phyloP scores from a whole-genome alignment of 768 basidiomycete species.

The Piloderma croceum region DNA sequence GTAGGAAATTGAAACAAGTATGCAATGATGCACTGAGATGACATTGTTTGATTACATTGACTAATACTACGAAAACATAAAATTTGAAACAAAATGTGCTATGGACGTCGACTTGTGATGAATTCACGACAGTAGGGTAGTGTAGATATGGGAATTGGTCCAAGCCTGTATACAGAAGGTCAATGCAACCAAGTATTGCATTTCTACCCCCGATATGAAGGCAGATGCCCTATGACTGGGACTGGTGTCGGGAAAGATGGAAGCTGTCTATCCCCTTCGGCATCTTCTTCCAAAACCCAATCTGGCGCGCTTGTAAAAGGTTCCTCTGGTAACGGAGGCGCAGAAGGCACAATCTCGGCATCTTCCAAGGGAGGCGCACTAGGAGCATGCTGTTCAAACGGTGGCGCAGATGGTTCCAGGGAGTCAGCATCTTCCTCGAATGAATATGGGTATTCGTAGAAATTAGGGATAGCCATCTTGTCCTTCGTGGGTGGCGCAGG shows the following conservation, averaged over 20 bases:
- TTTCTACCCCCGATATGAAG: conserved; percentile 1
- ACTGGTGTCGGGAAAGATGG: too few relatives aligned
- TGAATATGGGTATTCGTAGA: conserved; percentile 37
- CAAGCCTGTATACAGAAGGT: neutral
- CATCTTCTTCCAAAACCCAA: too few relatives aligned
- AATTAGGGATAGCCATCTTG: conserved; percentile 33
- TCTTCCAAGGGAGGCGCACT: conserved; percentile 29
- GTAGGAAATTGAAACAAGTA: too few relatives aligned
- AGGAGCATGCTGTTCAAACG: conserved; percentile 33
- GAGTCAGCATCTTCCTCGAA: conserved; percentile 30
- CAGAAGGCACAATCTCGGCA: conserved; percentile 39
- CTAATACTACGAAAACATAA: too few relatives aligned
- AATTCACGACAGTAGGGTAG: too few relatives aligned
- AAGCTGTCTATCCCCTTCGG: too few relatives aligned
- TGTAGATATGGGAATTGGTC: neutral
- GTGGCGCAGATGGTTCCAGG: conserved; percentile 39
- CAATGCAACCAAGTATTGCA: neutral
- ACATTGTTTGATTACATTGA: too few relatives aligned
- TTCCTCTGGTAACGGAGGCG: conserved; percentile 35
- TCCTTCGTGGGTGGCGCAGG: conserved; percentile 39
- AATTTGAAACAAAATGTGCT: too few relatives aligned
- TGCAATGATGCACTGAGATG: too few relatives aligned
- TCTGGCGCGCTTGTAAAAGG: too few relatives aligned
- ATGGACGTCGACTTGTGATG: too few relatives aligned
- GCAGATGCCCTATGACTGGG: neutral